These are phyloP conservation scores for Lentinula novae-zelandiae DNA, from an alignment of 1,284 basidiomycete genomes.

Conservation along the genomic window DNA sequence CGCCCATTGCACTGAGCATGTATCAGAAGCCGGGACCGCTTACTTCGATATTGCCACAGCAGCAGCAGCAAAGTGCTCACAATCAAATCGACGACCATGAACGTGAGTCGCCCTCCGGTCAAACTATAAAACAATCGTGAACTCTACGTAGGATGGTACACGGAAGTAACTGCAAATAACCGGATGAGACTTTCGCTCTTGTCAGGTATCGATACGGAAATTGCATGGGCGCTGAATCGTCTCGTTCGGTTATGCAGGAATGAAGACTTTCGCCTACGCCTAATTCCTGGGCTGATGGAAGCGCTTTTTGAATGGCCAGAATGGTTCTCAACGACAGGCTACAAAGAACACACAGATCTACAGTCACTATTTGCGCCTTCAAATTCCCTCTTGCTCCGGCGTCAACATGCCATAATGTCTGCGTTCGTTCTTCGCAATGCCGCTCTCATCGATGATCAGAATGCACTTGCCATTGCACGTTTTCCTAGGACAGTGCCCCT, in stretches of 20 bases:
- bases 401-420: conserved; percentile 70
- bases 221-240: conserved; percentile 79
- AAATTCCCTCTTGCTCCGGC: conserved; percentile 46
- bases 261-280: conserved; percentile 65
- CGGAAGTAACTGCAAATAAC: conserved; percentile 66
- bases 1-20: neutral
- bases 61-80: conserved; percentile 21
- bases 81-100: conserved; percentile 73
- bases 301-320: conserved; percentile 79
- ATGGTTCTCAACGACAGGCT: conserved; percentile 62
- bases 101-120: conserved; percentile 39
- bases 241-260: conserved; percentile 72
- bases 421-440: conserved; percentile 75
- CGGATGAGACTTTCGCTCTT: conserved; percentile 78
- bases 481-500: conserved; percentile 59
- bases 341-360: conserved; percentile 36
- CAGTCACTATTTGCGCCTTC: conserved; percentile 52
- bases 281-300: conserved; percentile 72
- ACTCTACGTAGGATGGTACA: conserved; percentile 66
- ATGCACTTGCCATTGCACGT: conserved; percentile 54
- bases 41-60: neutral
- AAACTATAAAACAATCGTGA: neutral
- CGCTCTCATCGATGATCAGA: conserved; percentile 56
- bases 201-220: conserved; percentile 71
- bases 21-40: neutral